phyloP scores from a whole-genome alignment of 2,329 filamentous ascomycete species.

The Stagonosporopsis chrysanthemi region DNA sequence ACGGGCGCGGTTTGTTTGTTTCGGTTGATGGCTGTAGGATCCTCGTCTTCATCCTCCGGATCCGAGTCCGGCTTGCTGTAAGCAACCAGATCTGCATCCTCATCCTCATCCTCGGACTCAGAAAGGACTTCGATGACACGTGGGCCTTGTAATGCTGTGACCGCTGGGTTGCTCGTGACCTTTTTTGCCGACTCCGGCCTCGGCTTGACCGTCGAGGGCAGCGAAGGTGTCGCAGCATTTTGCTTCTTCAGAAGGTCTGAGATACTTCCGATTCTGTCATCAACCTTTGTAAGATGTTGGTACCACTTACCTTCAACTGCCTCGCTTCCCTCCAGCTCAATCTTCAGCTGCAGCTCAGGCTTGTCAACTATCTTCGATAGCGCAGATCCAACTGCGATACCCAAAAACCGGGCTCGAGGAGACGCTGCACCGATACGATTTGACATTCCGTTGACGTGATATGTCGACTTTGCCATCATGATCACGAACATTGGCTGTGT shows the following conservation, averaged over 20 bases:
- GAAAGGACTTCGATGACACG: slow-evolving; percentile 63
- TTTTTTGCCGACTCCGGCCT: slow-evolving; percentile 21
- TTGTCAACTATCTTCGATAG: slow-evolving; percentile 70
- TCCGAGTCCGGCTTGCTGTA: slow-evolving; percentile 91
- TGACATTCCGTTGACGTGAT: slow-evolving; percentile 80
- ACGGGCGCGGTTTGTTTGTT: slow-evolving; percentile 86
- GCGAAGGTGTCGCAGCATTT: background rate
- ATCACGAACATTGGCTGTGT: slow-evolving; percentile 70
- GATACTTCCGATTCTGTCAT: slow-evolving; percentile 67
- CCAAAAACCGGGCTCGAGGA: slow-evolving; percentile 77
- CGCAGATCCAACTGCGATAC: slow-evolving; percentile 85
- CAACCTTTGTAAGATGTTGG: slow-evolving; percentile 67
- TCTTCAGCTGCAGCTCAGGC: slow-evolving; percentile 76
- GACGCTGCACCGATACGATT: slow-evolving; percentile 84
- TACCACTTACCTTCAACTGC: slow-evolving; percentile 78
- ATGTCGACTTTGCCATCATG: slow-evolving; percentile 72
- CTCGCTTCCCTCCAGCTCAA: slow-evolving; percentile 81
- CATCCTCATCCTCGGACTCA: slow-evolving; percentile 54
- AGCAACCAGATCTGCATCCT: slow-evolving; percentile 71
- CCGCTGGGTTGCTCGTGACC: slow-evolving; percentile 18
- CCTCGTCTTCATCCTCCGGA: slow-evolving; percentile 89
- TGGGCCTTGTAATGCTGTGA: slow-evolving; percentile 44
- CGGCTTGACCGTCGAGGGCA: background rate
- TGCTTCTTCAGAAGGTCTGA: slow-evolving; percentile 24
- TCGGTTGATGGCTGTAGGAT: slow-evolving; percentile 83